These are phyloP conservation scores for Colletotrichum aenigma DNA, from an alignment of 2,329 filamentous ascomycete species.

Conservation along the genomic window DNA sequence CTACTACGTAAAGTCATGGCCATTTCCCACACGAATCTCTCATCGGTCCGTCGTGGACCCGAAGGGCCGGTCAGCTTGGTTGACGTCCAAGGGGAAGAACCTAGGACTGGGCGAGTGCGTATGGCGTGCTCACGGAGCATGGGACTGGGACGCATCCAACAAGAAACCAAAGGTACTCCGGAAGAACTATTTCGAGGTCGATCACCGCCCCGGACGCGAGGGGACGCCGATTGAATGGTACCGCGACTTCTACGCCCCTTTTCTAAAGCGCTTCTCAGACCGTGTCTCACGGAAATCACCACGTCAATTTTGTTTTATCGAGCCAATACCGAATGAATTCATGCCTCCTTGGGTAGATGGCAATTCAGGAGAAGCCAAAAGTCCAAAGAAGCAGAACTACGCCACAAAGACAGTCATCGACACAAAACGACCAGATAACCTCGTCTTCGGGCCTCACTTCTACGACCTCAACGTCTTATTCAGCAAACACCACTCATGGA, in stretches of 20 bases:
- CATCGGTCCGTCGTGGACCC: slow-evolving; percentile 38
- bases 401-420: slow-evolving; percentile 30
- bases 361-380: neutral
- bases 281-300: slow-evolving; percentile 33
- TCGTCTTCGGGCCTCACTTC: slow-evolving; percentile 48
- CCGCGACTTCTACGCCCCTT: slow-evolving; percentile 45
- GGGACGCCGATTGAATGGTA: slow-evolving; percentile 43
- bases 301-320: slow-evolving; percentile 39
- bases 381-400: slow-evolving; percentile 24
- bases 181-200: slow-evolving; percentile 39
- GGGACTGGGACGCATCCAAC: slow-evolving; percentile 37
- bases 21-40: slow-evolving; percentile 40
- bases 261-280: slow-evolving; percentile 38
- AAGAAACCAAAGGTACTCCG: slow-evolving; percentile 29
- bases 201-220: slow-evolving; percentile 39
- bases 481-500: slow-evolving; percentile 36
- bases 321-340: slow-evolving; percentile 45
- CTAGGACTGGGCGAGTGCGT: slow-evolving; percentile 37
- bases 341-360: slow-evolving; percentile 38
- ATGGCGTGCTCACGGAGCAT: slow-evolving; percentile 44
- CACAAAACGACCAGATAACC: slow-evolving; percentile 29
- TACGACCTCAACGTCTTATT: slow-evolving; percentile 47
- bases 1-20: slow-evolving; percentile 46
- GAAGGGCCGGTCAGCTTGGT: slow-evolving; percentile 39
- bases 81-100: slow-evolving; percentile 21